A percentile compares a stretch with the other conserved stretches of the same genome.
Evolutionary conservation across 257 asterid species (phyloP).

Genomic region (Hygrophila difformis): DNA sequence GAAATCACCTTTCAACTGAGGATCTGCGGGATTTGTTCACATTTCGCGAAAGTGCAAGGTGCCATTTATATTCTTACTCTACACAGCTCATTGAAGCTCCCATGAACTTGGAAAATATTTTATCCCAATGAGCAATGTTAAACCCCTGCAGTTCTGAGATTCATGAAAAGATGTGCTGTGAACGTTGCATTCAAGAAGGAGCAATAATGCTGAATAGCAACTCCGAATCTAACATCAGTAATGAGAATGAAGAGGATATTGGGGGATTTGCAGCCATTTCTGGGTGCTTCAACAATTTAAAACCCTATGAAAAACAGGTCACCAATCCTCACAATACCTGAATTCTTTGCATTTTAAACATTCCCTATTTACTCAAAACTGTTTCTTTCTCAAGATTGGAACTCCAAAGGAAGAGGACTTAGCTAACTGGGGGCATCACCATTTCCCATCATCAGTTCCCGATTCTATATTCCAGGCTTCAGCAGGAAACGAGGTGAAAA

Average conservation of each 20-base stretch:
- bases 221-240: constrained; percentile 22
- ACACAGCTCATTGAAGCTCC: not conserved
- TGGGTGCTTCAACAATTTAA: constrained; percentile 63
- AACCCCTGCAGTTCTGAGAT: constrained; percentile 62
- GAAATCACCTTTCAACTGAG: constrained; percentile 76
- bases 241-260: constrained; percentile 59
- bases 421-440: constrained; percentile 92
- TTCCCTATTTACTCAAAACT: constrained; percentile 10
- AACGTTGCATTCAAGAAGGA: constrained; percentile 49
- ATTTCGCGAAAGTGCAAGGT: constrained; percentile 69
- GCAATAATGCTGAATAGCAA: constrained; percentile 20
- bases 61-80: constrained; percentile 13
- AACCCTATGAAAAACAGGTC: constrained; percentile 77
- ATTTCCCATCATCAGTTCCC: constrained; percentile 72
- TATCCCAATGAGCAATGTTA: constrained; percentile 12
- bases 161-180: constrained; percentile 83
- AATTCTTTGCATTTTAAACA: constrained; percentile 6
- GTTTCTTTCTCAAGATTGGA: constrained; percentile 53
- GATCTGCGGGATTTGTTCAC: constrained; percentile 92
- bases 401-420: constrained; percentile 91
- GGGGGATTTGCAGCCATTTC: constrained; percentile 83
- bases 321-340: constrained; percentile 6
- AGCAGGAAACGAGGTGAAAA: constrained; percentile 86
- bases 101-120: constrained; percentile 7
- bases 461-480: constrained; percentile 79